Conservation (phyloP, 1,139 yeast species). For the Yamadazyma atlantica region DNA sequence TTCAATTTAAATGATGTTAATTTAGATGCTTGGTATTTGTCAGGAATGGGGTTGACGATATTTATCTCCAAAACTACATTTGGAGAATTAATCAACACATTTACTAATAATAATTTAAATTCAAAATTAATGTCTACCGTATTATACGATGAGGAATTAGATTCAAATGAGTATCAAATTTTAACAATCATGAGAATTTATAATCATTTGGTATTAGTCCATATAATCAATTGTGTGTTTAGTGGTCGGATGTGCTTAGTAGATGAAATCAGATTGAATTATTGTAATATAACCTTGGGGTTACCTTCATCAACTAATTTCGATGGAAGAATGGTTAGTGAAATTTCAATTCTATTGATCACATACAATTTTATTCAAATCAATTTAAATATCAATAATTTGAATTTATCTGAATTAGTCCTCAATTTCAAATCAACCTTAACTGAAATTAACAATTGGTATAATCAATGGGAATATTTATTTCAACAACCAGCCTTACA, state of each 20-base stretch:
- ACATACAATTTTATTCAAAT: constrained; percentile 62
- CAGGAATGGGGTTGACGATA: constrained; percentile 58
- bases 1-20: constrained; percentile 14
- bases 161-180: constrained; percentile 47
- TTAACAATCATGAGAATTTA: constrained; percentile 60
- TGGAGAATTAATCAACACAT: constrained; percentile 25
- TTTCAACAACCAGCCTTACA: constrained; percentile 75
- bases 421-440: constrained; percentile 24
- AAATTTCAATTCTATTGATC: constrained; percentile 62
- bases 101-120: constrained; percentile 6
- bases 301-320: constrained; percentile 70
- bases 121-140: constrained; percentile 19
- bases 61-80: constrained; percentile 48
- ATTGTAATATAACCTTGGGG: constrained; percentile 61
- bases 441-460: constrained; percentile 56
- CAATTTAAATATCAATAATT: constrained; percentile 22
- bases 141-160: constrained; percentile 29
- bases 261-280: constrained; percentile 62
- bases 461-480: constrained; percentile 68
- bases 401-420: constrained; percentile 23
- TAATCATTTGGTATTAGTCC: constrained; percentile 73
- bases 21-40: constrained; percentile 62
- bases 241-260: constrained; percentile 76
- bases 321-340: constrained; percentile 83
- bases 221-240: constrained; percentile 64